These are phyloP conservation scores for Aspergillus sp. DNA, from an alignment of 2,329 filamentous ascomycete species.

Conservation along the genomic window DNA sequence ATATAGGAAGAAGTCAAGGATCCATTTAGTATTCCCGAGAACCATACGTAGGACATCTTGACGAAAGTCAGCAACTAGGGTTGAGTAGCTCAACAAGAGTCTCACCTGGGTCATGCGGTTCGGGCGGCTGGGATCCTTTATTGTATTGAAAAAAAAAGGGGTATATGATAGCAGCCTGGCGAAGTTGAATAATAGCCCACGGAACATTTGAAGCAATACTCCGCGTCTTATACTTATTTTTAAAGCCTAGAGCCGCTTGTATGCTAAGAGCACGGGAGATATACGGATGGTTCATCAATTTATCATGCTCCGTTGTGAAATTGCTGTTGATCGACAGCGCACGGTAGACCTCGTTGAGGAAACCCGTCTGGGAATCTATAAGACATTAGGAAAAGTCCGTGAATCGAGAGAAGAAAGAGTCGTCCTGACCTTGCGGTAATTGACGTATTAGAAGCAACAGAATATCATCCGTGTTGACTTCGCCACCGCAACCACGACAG, in stretches of 20 bases:
- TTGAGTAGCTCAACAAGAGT: not conserved
- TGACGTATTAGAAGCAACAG: constrained; percentile 63
- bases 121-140: constrained; percentile 47
- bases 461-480: constrained; percentile 66
- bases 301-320: constrained; percentile 76
- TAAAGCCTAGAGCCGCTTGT: constrained; percentile 74
- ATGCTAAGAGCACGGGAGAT: constrained; percentile 77
- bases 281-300: constrained; percentile 69
- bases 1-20: constrained; percentile 63
- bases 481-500: constrained; percentile 48
- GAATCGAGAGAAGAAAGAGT: constrained; percentile 16
- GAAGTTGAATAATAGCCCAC: constrained; percentile 71
- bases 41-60: constrained; percentile 71
- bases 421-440: constrained; percentile 37
- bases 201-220: constrained; percentile 71
- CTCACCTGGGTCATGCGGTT: constrained; percentile 59
- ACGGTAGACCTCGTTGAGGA: constrained; percentile 66
- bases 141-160: constrained; percentile 66
- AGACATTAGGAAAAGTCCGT: constrained; percentile 21
- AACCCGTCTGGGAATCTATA: constrained; percentile 60
- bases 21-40: constrained; percentile 76
- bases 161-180: constrained; percentile 64
- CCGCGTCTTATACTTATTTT: constrained; percentile 61
- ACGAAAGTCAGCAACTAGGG: not conserved
- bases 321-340: constrained; percentile 74